A percentile compares a stretch with the other conserved stretches of the same genome.
phyloP scores from a whole-genome alignment of 768 basidiomycete species.

The Ramaria sp. region DNA sequence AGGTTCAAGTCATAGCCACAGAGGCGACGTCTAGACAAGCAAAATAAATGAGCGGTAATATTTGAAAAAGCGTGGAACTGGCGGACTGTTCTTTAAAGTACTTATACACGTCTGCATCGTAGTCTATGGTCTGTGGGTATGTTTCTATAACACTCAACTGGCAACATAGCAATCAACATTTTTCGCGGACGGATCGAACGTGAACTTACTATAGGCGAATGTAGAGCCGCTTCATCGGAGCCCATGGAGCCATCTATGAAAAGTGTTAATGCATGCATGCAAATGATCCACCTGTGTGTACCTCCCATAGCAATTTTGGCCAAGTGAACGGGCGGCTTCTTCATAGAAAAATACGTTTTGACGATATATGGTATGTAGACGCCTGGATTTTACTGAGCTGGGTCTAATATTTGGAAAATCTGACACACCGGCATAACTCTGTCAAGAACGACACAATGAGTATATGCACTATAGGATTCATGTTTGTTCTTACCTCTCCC shows the following conservation, averaged over 20 bases:
- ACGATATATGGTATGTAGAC: conserved; percentile 58
- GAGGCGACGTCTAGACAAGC: conserved; percentile 34
- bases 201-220: conserved; percentile 39
- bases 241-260: conserved; percentile 42
- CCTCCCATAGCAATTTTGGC: conserved; percentile 56
- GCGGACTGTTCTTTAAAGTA: conserved; percentile 57
- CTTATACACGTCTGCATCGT: conserved; percentile 44
- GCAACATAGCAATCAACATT: neutral
- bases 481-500: conserved; percentile 33
- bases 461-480: neutral
- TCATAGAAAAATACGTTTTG: conserved; percentile 54
- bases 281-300: neutral
- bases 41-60: neutral
- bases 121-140: conserved; percentile 66
- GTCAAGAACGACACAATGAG: neutral
- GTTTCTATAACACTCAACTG: conserved; percentile 54
- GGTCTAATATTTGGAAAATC: conserved; percentile 36
- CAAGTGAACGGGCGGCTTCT: conserved; percentile 56
- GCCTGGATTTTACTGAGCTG: neutral
- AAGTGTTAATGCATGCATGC: neutral
- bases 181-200: neutral
- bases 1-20: conserved; percentile 60
- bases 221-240: conserved; percentile 36
- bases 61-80: neutral
- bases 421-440: conserved; percentile 53